A percentile compares a stretch with the other conserved stretches of the same genome.
Evolutionary conservation across 176 grass and related monocot species (phyloP).

Genomic region (Sorghum bicolor): DNA sequence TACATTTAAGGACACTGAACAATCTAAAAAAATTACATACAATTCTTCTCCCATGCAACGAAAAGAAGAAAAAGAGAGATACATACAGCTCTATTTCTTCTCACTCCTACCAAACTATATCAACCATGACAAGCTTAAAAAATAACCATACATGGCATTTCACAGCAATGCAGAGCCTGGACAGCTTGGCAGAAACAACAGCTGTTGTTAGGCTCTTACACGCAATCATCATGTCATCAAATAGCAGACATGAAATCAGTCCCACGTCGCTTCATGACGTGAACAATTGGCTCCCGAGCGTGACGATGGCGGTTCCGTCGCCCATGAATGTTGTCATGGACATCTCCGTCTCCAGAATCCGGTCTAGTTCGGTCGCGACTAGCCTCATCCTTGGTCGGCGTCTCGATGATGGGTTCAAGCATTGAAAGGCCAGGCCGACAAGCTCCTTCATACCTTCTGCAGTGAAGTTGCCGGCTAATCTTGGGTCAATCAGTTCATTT

Average conservation of each 20-base stretch:
- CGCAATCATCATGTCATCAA: constrained; percentile 53
- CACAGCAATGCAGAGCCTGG: constrained; percentile 34
- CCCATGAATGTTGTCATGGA: constrained; percentile 87
- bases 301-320: constrained; percentile 84
- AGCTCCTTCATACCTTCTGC: constrained; percentile 88
- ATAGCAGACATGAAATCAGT: constrained; percentile 59
- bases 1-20: background rate
- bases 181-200: constrained; percentile 45
- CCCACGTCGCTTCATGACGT: constrained; percentile 41
- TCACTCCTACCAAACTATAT: constrained; percentile 41
- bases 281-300: constrained; percentile 94
- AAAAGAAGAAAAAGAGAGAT: constrained; percentile 44
- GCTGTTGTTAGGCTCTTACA: constrained; percentile 36
- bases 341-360: constrained; percentile 91
- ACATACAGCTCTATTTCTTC: constrained; percentile 40
- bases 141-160: constrained; percentile 49
- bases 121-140: constrained; percentile 54
- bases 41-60: constrained; percentile 21
- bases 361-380: constrained; percentile 60
- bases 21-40: constrained; percentile 37
- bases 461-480: constrained; percentile 77
- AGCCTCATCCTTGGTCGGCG: constrained; percentile 69
- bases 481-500: constrained; percentile 69
- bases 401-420: constrained; percentile 65
- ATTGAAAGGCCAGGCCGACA: constrained; percentile 62